A percentile compares a stretch with the other conserved stretches of the same genome.
Conservation (phyloP, 257 asterid genomes). For the Perilla frutescens region DNA sequence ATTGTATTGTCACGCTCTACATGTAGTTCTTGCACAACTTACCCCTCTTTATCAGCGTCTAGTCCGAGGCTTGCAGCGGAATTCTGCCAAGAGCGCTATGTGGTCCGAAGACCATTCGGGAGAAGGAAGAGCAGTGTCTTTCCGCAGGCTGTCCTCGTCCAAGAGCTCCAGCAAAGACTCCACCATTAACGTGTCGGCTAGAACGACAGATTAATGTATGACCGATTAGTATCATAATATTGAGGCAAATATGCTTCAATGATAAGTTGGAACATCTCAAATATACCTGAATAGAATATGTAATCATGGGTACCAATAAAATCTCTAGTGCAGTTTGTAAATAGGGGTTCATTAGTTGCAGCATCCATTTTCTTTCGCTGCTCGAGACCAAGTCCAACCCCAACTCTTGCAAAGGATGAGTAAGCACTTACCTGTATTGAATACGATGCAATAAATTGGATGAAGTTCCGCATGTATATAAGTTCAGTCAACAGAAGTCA, state of each 20-base stretch:
- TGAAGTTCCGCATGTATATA: neutral
- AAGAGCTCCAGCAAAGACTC: slow-evolving; percentile 94
- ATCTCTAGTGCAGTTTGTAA: slow-evolving; percentile 94
- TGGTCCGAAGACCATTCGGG: slow-evolving; percentile 99
- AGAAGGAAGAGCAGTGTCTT: slow-evolving; percentile 98
- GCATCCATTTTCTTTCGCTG: slow-evolving; percentile 91
- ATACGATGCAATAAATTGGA: slow-evolving; percentile 24
- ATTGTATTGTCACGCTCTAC: neutral
- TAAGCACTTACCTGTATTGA: slow-evolving; percentile 92
- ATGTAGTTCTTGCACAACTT: neutral
- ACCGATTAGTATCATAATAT: neutral
- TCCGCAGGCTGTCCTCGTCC: slow-evolving; percentile 94
- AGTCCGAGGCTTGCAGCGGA: slow-evolving; percentile 82
- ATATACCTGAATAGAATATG: slow-evolving; percentile 92
- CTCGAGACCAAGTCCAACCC: slow-evolving; percentile 69
- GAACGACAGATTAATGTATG: neutral
- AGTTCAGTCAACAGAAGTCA: neutral
- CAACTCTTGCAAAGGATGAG: slow-evolving; percentile 89
- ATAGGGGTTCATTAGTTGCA: slow-evolving; percentile 85
- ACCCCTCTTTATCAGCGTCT: slow-evolving; percentile 60
- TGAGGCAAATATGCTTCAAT: neutral
- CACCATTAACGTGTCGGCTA: slow-evolving; percentile 88
- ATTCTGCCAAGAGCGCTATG: slow-evolving; percentile 93
- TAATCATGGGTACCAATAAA: slow-evolving; percentile 94
- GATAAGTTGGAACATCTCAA: neutral